Conservation (phyloP, 148 eudicot species). For the Silene latifolia region DNA sequence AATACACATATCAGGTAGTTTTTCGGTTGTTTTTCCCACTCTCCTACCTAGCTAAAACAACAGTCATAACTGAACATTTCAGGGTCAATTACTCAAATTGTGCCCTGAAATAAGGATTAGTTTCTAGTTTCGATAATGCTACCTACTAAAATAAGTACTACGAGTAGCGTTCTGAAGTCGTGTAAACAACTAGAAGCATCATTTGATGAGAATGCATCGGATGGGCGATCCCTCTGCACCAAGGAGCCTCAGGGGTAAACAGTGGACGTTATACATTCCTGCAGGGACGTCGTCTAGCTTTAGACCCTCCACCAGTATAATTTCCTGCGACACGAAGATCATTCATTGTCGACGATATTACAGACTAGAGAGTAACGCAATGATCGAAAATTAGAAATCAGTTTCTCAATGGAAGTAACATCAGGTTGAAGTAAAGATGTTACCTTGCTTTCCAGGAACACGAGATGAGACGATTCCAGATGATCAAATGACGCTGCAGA, state of each 20-base stretch:
- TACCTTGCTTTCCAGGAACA: slow-evolving; percentile 61
- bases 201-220: slow-evolving; percentile 83
- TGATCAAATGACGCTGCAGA: slow-evolving; percentile 72
- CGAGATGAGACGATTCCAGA: slow-evolving; percentile 58
- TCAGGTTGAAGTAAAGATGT: slow-evolving; percentile 17
- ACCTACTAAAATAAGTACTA: background rate
- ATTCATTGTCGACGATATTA: background rate
- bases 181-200: slow-evolving; percentile 1
- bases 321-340: slow-evolving; percentile 40
- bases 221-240: slow-evolving; percentile 86
- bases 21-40: too few species aligned
- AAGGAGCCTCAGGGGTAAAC: slow-evolving; percentile 66
- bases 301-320: slow-evolving; percentile 74
- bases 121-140: background rate
- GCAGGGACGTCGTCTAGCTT: slow-evolving; percentile 54
- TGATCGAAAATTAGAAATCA: background rate
- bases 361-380: too few species aligned
- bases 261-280: slow-evolving; percentile 65
- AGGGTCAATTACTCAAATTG: too few species aligned
- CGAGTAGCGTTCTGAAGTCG: background rate
- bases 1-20: too few species aligned
- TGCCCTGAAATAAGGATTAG: background rate
- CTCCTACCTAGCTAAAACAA: too few species aligned
- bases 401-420: background rate
- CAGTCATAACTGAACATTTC: background rate